These are phyloP conservation scores for Vigna nakashimae DNA, from an alignment of 306 rosid genomes.

Conservation along the genomic window DNA sequence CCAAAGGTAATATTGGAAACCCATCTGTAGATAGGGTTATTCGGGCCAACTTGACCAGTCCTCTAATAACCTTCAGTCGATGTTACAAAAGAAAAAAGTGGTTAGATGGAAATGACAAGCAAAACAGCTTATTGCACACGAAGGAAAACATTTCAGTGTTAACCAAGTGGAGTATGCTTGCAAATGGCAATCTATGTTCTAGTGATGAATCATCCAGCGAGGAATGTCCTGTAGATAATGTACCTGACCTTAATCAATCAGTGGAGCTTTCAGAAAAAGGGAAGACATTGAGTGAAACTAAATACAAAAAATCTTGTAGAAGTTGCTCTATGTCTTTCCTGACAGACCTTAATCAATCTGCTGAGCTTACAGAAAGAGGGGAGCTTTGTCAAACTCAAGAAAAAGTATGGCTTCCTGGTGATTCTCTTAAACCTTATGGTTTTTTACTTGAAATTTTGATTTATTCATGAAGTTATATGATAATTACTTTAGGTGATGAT, in stretches of 20 bases:
- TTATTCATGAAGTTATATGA: neutral
- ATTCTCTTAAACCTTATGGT: constrained; percentile 35
- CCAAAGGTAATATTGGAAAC: constrained; percentile 41
- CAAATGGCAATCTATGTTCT: constrained; percentile 43
- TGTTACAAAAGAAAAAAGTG: constrained; percentile 58
- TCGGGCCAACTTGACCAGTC: constrained; percentile 43
- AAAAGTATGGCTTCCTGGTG: constrained; percentile 52
- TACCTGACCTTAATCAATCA: constrained; percentile 50
- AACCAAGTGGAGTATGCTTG: constrained; percentile 50
- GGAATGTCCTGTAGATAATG: constrained; percentile 44
- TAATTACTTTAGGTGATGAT: constrained; percentile 9
- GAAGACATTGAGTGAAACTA: constrained; percentile 32
- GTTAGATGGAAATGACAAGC: constrained; percentile 43
- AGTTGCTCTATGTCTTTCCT: constrained; percentile 43
- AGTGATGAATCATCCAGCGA: constrained; percentile 47
- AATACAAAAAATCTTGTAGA: constrained; percentile 42
- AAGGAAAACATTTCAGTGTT: constrained; percentile 50
- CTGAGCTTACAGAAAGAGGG: constrained; percentile 46
- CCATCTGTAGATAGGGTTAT: constrained; percentile 32
- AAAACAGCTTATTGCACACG: constrained; percentile 29
- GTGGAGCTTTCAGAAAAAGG: constrained; percentile 44
- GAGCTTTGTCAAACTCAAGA: constrained; percentile 42
- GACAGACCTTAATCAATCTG: constrained; percentile 52
- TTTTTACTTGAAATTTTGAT: constrained; percentile 20
- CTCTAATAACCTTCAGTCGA: constrained; percentile 59